Base-by-base conservation (phyloP, 192 early-diverging fungal genomes). In the Podila minutissima region DNA sequence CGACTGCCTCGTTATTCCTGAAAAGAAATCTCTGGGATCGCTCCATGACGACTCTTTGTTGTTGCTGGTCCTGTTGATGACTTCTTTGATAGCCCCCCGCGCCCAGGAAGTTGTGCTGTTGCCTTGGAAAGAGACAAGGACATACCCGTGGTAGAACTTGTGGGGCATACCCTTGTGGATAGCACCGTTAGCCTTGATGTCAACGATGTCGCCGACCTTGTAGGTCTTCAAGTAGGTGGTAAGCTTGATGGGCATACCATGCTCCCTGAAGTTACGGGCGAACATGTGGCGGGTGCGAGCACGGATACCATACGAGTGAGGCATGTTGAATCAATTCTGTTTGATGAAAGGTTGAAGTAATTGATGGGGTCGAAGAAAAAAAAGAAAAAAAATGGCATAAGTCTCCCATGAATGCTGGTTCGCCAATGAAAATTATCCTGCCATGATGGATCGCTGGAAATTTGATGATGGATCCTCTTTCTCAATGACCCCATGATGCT, bases 121-220 rank as follows among this genome's bases (percentile, higher is more conserved):
- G 41, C 41, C 41, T 46, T 46, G 33, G 2, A 50, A 33, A 38
- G 17, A 31, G 35, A 33, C 22, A 33, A 67, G 17, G 49, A 74
- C 67, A 55, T 79, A 93, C 93, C 96, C 97, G 89, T 99, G 98
- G 93, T 99, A 99, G 93, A 93, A 99, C 93, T 98, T 99, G 95
- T 99, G 98, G 81, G 98, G 98, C 94, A 99, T 94, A 88, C 98
- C 98, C 93, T 97, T 97, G 89, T 99, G 98, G 86, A 98, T 87
- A 77, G 98, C 97, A 88, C 94, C 97, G 90, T 98, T 97, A 71
- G 95, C 97, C 93, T 97, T 97, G 90, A 99, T 96, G 88, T 99
- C 97, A 71, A 99, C 97, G 72, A 99, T 97, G 86, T 99, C 98
- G 65, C 98, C 98, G 64, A 97, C 95, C 92, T 97, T 97, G 95